Evolutionary conservation across 2,329 filamentous ascomycete species (phyloP), one percentile per base, ranked within the genome.

Genomic region (Talaromyces sp.): DNA sequence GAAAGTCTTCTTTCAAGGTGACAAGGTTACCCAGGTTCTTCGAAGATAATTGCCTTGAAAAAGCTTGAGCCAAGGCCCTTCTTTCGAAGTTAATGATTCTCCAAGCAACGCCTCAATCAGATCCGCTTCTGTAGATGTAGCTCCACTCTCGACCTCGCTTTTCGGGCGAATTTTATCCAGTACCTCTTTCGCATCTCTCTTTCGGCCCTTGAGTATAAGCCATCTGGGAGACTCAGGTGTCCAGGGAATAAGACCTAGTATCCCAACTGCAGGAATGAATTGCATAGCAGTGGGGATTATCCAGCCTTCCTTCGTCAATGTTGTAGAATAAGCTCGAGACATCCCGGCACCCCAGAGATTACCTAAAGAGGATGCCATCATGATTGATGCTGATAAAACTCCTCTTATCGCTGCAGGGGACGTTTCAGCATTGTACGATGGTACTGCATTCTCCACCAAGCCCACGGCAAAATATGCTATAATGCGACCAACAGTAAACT

Each of bases 1-100:
- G 8, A 11, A n/a, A n/a, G n/a, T n/a, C n/a, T n/a, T n/a, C n/a
- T n/a, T n/a, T n/a, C n/a, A n/a, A n/a, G n/a, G n/a, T n/a, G n/a
- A n/a, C n/a, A n/a, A n/a, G n/a, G n/a, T 40, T 16, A 40, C 45
- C 45, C 45, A 48, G 6, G 45, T 48, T 30, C 45, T 24, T 24
- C 45, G 16, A 24, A 48, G 45, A 32, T 37, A 39, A n/a, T 48
- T 48, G 2, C 45, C 45, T 17, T 30, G 33, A 33, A 48, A 48
- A 13, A 48, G 45, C 17, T 48, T 33, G 4, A 48, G 19, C 45
- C 45, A 48, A 30, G 45, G 40, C 3, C 45, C 45, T 48, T 48
- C 33, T n/a, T 29, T 40, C 8, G 33, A 48, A 29, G 19, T 14
- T 14, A 16, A 32, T 27, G 30, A 37, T 40, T 40, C 45, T 39